Evolutionary conservation across 1,284 basidiomycete species (phyloP).

Genomic region (Peniophora sp.): DNA sequence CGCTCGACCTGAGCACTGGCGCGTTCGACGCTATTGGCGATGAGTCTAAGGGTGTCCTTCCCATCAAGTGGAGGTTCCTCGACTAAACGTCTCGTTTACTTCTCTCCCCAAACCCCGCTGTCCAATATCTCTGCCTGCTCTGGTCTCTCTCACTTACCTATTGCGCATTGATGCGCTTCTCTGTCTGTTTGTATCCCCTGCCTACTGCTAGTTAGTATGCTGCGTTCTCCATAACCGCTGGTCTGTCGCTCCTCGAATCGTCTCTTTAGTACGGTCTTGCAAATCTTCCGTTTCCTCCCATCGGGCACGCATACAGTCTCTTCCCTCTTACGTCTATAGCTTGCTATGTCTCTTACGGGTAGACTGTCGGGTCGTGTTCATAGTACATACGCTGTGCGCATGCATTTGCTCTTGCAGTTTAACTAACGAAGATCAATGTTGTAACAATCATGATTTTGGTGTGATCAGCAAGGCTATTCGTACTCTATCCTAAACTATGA

Average conservation of each 20-base stretch:
- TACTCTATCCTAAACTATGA: no score
- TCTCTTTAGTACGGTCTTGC: conserved; percentile 6
- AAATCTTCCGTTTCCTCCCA: conserved; percentile 6
- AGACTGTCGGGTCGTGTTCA: conserved; percentile 12
- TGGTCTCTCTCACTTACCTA: conserved; percentile 3
- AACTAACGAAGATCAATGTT: no score
- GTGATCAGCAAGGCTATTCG: no score
- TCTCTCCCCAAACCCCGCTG: neutral
- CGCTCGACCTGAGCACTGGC: conserved; percentile 74
- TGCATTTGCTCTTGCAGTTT: neutral
- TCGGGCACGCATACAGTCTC: conserved; percentile 6
- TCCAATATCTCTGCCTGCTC: neutral
- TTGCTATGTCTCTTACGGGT: conserved; percentile 13
- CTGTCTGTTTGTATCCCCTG: conserved; percentile 12
- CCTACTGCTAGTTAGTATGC: conserved; percentile 4
- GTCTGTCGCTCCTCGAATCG: conserved; percentile 4
- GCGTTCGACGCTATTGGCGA: conserved; percentile 64
- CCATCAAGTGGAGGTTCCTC: conserved; percentile 8
- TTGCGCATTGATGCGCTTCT: conserved; percentile 10
- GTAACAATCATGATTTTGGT: no score
- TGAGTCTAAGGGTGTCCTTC: neutral
- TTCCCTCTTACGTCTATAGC: conserved; percentile 13
- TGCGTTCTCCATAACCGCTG: conserved; percentile 2
- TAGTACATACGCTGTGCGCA: conserved; percentile 6
- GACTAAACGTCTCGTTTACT: conserved; percentile 1